phyloP scores from a whole-genome alignment of 1,284 basidiomycete genomes.

The Pseudozyma flocculosa region DNA sequence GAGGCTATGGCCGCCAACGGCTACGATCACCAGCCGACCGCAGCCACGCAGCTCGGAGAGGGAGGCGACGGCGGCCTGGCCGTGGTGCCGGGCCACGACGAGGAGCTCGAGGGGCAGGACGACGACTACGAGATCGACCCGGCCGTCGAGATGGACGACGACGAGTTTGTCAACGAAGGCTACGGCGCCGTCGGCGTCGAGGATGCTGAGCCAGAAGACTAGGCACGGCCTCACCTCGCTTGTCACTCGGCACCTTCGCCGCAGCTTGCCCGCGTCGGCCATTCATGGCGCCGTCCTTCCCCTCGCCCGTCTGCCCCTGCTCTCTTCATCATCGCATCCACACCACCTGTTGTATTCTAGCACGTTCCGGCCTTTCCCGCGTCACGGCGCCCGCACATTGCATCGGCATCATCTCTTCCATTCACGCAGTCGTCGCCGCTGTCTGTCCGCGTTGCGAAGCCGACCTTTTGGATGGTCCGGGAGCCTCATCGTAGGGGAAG shows the following conservation, averaged over 20 bases:
- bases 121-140: conserved; percentile 46
- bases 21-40: conserved; percentile 8
- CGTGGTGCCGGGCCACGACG: conserved; percentile 26
- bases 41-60: conserved; percentile 23
- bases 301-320: neutral
- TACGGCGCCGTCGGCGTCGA: conserved; percentile 39
- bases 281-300: too few species aligned
- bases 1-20: neutral
- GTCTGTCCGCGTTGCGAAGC: too few species aligned
- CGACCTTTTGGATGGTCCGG: too few species aligned
- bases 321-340: too few species aligned
- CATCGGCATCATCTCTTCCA: too few species aligned
- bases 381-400: too few species aligned
- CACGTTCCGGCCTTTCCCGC: too few species aligned
- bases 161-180: conserved; percentile 40
- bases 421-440: too few species aligned
- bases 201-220: conserved; percentile 58
- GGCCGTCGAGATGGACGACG: conserved; percentile 48
- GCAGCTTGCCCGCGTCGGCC: too few species aligned
- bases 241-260: too few species aligned
- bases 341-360: conserved; percentile 11
- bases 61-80: conserved; percentile 39
- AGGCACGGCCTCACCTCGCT: neutral
- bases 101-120: conserved; percentile 38
- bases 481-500: too few species aligned